Evolutionary conservation across 257 asterid genomes (phyloP), one percentile per base, ranked within the genome.

Genomic region (Penstemon eatonii): DNA sequence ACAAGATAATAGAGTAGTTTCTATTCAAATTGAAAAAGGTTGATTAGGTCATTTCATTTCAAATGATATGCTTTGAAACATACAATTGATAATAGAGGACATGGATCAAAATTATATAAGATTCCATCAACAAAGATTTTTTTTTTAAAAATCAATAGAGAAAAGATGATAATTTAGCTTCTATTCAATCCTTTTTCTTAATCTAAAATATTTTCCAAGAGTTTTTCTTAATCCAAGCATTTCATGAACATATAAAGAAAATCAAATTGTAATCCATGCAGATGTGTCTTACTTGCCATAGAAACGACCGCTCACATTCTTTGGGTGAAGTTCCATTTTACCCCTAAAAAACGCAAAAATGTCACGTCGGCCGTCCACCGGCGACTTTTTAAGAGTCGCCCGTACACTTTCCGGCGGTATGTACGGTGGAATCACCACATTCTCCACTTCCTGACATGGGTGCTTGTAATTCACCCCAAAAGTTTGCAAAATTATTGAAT

Each of bases 251-350:
- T 55, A 53, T 19, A 25, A 10, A 44, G 47, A 33, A 43, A 10
- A 60, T 0, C 19, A 37, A 7, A 45, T 40, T 6, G 5, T 4
- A 5, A 47, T 11, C 15, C 10, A 19, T 47, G 8, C 41, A 40
- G 3, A 4, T 4, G 11, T 19, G 33, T 25, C 60, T 51, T 78
- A 91, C 97, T 81, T 92, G 86, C 98, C 67, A 70, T 89, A 92
- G 62, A 76, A 92, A 53, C 91, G 95, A 37, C 96, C 97, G 79
- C 98, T 92, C 72, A 90, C 86, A 66, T 90, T 92, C 72, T 89
- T 92, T 13, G 98, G 98, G 47, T 83, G 88, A 4, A 87, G 70
- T 69, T 92, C 98, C 97, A 92, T 92, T 86, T 92, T 92, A 55
- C 97, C 96, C 81, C 96, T 73, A 66, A 89, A 89, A 66, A 87